Percentiles rank a stretch among this genome's conserved stretches.
phyloP scores from a whole-genome alignment of 225 moss, liverwort and hornwort species.

The Marchantia paleacea region DNA sequence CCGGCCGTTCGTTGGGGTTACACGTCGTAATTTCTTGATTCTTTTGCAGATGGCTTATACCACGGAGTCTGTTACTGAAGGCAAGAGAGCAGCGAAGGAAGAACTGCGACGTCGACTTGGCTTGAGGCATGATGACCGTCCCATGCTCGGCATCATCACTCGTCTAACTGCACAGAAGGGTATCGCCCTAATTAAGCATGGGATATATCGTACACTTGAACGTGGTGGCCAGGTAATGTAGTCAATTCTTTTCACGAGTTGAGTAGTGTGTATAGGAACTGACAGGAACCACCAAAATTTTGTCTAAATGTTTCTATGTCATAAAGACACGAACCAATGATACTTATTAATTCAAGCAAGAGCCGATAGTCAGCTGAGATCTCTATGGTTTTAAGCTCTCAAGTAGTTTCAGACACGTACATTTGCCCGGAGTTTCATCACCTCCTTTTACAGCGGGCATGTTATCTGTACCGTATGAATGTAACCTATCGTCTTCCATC shows the following conservation, averaged over 20 bases:
- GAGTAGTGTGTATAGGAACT: background rate
- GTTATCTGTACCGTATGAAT: no score
- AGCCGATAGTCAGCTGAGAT: no score
- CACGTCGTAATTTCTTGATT: background rate
- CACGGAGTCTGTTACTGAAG: constrained; percentile 25
- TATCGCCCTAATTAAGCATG: constrained; percentile 46
- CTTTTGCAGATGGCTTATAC: constrained; percentile 32
- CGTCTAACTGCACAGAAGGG: constrained; percentile 51
- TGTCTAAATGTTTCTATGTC: background rate
- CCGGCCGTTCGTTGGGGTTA: no score
- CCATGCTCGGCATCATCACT: constrained; percentile 39
- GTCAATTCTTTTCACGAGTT: background rate
- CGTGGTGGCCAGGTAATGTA: constrained; percentile 45
- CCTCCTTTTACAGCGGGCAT: no score
- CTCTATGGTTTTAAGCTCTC: no score
- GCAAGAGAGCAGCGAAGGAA: constrained; percentile 42
- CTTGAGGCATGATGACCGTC: constrained; percentile 32
- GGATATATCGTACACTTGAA: constrained; percentile 42
- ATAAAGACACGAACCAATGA: no score
- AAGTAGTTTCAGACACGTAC: no score
- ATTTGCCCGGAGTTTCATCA: no score
- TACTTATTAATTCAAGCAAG: no score
- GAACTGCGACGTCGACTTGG: constrained; percentile 38
- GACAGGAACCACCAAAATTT: background rate
- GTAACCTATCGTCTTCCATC: no score